Evolutionary conservation across 805 yeast species (phyloP).

Genomic region (Kodamaea laetipori): DNA sequence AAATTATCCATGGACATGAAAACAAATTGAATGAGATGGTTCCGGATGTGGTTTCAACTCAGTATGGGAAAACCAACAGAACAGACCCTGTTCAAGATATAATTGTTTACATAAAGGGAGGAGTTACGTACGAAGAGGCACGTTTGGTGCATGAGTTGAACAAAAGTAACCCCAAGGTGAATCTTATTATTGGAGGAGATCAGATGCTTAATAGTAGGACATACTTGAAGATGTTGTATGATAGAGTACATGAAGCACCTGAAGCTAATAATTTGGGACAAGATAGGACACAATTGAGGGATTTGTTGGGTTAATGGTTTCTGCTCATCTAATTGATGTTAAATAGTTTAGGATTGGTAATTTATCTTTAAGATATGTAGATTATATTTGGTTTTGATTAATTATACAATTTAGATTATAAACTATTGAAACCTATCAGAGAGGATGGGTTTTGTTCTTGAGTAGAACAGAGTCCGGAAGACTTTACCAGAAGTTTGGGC

Average conservation of each 20-base stretch:
- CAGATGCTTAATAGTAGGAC: constrained; percentile 33
- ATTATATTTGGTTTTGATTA: too few species aligned
- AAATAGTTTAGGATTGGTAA: background rate
- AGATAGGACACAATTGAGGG: constrained; percentile 43
- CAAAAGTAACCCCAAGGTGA: constrained; percentile 53
- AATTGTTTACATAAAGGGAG: constrained; percentile 79
- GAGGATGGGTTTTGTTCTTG: too few species aligned
- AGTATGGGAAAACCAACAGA: constrained; percentile 22
- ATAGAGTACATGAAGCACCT: constrained; percentile 26
- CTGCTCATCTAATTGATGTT: background rate
- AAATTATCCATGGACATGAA: constrained; percentile 19
- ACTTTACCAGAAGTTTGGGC: too few species aligned
- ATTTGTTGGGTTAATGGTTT: constrained; percentile 22
- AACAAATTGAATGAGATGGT: constrained; percentile 24
- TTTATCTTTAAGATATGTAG: background rate
- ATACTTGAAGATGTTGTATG: constrained; percentile 39
- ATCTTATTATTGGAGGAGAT: constrained; percentile 79
- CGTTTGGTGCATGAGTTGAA: constrained; percentile 76
- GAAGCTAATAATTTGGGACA: constrained; percentile 33
- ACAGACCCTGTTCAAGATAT: constrained; percentile 53
- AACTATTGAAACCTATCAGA: too few species aligned
- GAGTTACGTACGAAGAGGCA: constrained; percentile 91
- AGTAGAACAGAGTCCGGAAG: too few species aligned
- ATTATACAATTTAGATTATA: too few species aligned
- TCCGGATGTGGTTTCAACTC: constrained; percentile 36